Conservation (phyloP, 257 asterid species). For the Solanum microdontum region DNA sequence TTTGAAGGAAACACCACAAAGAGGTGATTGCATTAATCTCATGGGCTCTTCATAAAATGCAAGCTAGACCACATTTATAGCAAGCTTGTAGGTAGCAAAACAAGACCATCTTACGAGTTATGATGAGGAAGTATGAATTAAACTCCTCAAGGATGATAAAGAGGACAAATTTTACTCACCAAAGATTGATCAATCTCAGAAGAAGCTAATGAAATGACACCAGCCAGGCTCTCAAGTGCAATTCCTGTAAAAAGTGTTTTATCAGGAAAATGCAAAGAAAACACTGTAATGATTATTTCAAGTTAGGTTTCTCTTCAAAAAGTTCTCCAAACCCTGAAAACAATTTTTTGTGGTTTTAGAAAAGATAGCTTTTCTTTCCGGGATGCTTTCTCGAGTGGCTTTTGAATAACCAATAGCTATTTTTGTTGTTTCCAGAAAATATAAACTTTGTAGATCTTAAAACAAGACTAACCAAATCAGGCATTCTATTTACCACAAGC, state of each 20-base stretch:
- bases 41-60: background rate
- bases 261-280: background rate
- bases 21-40: background rate
- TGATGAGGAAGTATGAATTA: background rate
- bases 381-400: background rate
- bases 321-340: background rate
- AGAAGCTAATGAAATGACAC: constrained; percentile 70
- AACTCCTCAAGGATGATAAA: background rate
- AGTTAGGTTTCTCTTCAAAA: background rate
- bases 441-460: background rate
- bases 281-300: background rate
- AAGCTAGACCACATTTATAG: background rate
- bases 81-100: background rate
- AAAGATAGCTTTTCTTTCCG: background rate
- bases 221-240: constrained; percentile 85
- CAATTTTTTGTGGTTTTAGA: background rate
- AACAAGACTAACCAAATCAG: background rate
- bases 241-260: constrained; percentile 38
- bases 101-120: background rate
- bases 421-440: background rate
- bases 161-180: constrained; percentile 33
- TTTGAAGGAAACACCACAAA: background rate
- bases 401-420: background rate
- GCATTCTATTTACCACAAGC: background rate
- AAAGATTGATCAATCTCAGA: constrained; percentile 63